Evolutionary conservation across 106 monocot species (phyloP).

Genomic region (Amphibolis antarctica): DNA sequence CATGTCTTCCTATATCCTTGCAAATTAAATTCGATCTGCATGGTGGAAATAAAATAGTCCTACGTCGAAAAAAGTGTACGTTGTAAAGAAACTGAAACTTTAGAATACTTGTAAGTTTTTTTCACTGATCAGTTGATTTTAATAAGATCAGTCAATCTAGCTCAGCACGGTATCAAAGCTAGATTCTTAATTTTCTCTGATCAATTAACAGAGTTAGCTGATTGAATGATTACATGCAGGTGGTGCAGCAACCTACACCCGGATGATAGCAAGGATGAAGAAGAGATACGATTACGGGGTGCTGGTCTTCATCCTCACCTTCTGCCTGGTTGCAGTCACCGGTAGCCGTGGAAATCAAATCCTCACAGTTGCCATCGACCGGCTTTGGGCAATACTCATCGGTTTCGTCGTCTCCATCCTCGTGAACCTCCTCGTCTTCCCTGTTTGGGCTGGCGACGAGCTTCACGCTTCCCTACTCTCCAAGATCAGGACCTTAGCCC

Average conservation of each 20-base stretch:
- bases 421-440: constrained; percentile 9
- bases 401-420: constrained; percentile 9
- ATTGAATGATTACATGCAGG: too few species aligned
- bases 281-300: constrained; percentile 45
- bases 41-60: too few species aligned
- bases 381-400: constrained; percentile 7
- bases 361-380: constrained; percentile 8
- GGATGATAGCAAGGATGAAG: constrained; percentile 43
- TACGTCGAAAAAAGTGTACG: too few species aligned
- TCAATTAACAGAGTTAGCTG: too few species aligned
- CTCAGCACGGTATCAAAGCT: too few species aligned
- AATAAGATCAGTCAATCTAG: too few species aligned
- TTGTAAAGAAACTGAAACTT: too few species aligned
- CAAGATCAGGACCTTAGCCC: constrained; percentile 5
- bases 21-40: not conserved
- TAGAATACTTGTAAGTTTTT: too few species aligned
- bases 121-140: too few species aligned
- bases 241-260: constrained; percentile 31
- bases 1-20: not conserved
- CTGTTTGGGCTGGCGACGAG: constrained; percentile 14
- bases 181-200: too few species aligned
- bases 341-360: constrained; percentile 37
- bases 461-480: constrained; percentile 6
- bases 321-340: constrained; percentile 36
- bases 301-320: constrained; percentile 47